These are phyloP conservation scores for Penicillium sp. DNA, from an alignment of 2,329 filamentous ascomycete species.

Conservation along the genomic window DNA sequence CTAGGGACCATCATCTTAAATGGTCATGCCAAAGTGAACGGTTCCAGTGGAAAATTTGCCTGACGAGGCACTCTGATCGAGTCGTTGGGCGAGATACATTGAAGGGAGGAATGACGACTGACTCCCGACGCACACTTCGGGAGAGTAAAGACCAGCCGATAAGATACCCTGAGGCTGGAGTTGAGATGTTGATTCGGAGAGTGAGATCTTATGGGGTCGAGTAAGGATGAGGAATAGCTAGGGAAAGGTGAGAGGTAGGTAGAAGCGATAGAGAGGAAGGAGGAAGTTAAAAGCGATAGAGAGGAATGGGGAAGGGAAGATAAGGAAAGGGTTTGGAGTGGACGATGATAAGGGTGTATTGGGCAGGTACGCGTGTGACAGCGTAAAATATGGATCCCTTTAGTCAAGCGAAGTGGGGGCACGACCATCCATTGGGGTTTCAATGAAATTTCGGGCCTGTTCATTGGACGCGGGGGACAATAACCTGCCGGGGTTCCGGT, in stretches of 20 bases:
- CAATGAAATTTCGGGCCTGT: neutral
- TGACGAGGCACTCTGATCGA: slow-evolving; percentile 43
- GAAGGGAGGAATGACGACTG: slow-evolving; percentile 18
- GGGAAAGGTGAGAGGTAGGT: neutral
- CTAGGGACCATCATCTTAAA: slow-evolving; percentile 44
- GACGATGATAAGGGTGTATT: slow-evolving; percentile 24
- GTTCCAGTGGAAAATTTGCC: slow-evolving; percentile 26
- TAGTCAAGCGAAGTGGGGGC: neutral
- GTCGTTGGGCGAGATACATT: slow-evolving; percentile 43
- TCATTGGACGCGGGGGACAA: slow-evolving; percentile 14
- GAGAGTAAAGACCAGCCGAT: neutral
- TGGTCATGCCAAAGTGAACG: slow-evolving; percentile 19
- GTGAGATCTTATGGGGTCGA: neutral
- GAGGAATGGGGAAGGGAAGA: slow-evolving; percentile 7
- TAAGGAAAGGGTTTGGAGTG: slow-evolving; percentile 13
- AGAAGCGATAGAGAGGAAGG: slow-evolving; percentile 1
- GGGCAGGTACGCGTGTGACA: slow-evolving; percentile 27
- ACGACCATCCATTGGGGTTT: neutral
- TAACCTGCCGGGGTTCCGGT: slow-evolving; percentile 15
- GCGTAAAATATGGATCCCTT: slow-evolving; percentile 4
- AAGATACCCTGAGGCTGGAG: neutral
- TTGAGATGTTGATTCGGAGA: neutral
- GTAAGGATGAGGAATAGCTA: neutral
- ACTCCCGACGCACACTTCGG: slow-evolving; percentile 12
- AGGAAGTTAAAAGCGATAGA: slow-evolving; percentile 1